phyloP scores from a whole-genome alignment of 345 rosid genomes.

The Sisymbrium altissimum region DNA sequence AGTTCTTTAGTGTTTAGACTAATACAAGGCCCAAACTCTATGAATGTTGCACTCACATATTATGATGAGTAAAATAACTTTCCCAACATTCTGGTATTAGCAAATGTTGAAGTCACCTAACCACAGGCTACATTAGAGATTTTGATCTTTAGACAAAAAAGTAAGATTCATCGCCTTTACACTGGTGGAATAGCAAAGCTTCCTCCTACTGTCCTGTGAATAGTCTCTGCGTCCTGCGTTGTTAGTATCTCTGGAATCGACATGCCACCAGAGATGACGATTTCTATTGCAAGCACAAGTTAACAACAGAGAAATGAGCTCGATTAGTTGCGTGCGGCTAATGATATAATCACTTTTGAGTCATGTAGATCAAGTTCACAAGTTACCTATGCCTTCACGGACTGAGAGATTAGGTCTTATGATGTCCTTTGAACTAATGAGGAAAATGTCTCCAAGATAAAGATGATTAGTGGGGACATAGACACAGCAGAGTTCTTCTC shows the following conservation, averaged over 20 bases:
- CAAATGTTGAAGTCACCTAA: background rate
- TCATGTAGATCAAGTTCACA: background rate
- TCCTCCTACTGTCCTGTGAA: slow-evolving; percentile 30
- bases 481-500: slow-evolving; percentile 65
- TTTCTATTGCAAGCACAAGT: slow-evolving; percentile 40
- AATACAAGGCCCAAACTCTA: slow-evolving; percentile 5
- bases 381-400: slow-evolving; percentile 63
- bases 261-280: slow-evolving; percentile 69
- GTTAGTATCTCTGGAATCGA: slow-evolving; percentile 59
- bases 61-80: background rate
- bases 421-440: slow-evolving; percentile 56
- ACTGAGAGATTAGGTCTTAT: slow-evolving; percentile 65
- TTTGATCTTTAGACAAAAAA: background rate
- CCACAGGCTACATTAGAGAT: slow-evolving; percentile 1
- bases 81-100: slow-evolving; percentile 6
- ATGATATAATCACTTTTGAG: background rate
- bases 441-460: slow-evolving; percentile 62
- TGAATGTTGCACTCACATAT: slow-evolving; percentile 1
- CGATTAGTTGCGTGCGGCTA: background rate
- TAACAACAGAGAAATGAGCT: background rate
- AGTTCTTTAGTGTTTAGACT: background rate
- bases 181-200: slow-evolving; percentile 42
- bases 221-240: slow-evolving; percentile 39
- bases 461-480: slow-evolving; percentile 71
- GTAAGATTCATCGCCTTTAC: slow-evolving; percentile 2